These are phyloP conservation scores for Delonix regia DNA, from an alignment of 306 rosid genomes.

Conservation along the genomic window DNA sequence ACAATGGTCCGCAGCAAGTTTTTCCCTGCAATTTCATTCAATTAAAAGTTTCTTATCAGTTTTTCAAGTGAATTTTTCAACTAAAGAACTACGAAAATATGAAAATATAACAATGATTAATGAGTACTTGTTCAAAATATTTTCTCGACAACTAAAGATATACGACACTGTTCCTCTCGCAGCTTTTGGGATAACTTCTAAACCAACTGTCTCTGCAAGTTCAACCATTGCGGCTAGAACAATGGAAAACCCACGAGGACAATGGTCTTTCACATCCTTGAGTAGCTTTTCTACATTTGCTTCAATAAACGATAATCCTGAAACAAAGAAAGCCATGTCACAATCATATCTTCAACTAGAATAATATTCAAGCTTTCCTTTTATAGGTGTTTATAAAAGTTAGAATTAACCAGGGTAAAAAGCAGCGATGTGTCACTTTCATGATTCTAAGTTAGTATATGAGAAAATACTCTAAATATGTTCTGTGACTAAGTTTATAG, in stretches of 20 bases:
- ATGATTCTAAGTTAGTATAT: too few species aligned
- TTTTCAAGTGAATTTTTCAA: not conserved
- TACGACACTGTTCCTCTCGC: not conserved
- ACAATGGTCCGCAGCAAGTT: not conserved
- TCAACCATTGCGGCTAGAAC: slow-evolving; percentile 46
- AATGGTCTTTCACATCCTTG: slow-evolving; percentile 11
- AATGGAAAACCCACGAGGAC: slow-evolving; percentile 39
- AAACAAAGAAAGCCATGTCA: not conserved
- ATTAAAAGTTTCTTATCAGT: not conserved
- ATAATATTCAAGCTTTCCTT: too few species aligned
- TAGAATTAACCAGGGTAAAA: too few species aligned
- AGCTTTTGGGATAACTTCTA: slow-evolving; percentile 5
- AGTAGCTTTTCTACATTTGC: slow-evolving; percentile 36
- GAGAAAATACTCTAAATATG: too few species aligned
- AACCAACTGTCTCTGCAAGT: slow-evolving; percentile 29
- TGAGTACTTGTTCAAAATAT: slow-evolving; percentile 31
- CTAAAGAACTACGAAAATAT: not conserved
- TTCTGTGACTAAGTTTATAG: too few species aligned
- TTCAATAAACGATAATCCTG: slow-evolving; percentile 45
- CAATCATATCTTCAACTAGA: too few species aligned
- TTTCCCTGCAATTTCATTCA: slow-evolving; percentile 28
- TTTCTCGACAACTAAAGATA: slow-evolving; percentile 11
- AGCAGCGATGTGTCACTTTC: too few species aligned
- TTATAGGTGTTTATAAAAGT: too few species aligned
- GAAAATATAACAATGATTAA: not conserved